Evolutionary conservation across 164 flowering plant genomes (phyloP).

Genomic region (Tinospora cordifolia): DNA sequence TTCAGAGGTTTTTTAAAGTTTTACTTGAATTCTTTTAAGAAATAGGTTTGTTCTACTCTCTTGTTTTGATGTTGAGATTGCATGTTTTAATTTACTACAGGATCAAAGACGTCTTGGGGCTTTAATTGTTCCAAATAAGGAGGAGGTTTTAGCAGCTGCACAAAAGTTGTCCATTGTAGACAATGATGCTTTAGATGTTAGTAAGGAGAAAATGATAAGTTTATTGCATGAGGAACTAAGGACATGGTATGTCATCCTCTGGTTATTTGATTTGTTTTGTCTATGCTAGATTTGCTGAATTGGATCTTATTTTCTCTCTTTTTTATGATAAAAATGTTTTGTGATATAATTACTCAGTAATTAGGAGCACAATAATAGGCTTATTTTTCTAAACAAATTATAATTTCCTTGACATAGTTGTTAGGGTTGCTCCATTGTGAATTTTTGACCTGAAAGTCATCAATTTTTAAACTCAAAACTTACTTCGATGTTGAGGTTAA

Average conservation of each 20-base stretch:
- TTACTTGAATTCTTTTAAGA: background rate
- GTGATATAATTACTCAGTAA: too few species aligned
- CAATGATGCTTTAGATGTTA: constrained; percentile 36
- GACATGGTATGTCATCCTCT: constrained; percentile 43
- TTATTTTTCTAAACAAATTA: too few species aligned
- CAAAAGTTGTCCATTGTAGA: constrained; percentile 34
- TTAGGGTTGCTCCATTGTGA: too few species aligned
- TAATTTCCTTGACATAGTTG: too few species aligned
- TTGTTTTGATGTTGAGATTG: background rate
- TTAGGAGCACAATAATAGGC: too few species aligned
- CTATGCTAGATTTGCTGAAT: background rate
- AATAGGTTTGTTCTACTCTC: background rate
- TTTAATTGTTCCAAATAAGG: constrained; percentile 74
- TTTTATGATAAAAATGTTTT: too few species aligned
- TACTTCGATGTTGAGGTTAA: too few species aligned
- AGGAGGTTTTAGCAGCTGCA: constrained; percentile 48
- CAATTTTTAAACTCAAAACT: too few species aligned
- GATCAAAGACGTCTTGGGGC: constrained; percentile 95
- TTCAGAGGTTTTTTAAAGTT: background rate
- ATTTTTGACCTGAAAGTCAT: too few species aligned
- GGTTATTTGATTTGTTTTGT: background rate
- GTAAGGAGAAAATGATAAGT: constrained; percentile 36
- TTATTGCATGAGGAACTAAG: constrained; percentile 52
- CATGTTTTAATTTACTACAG: constrained; percentile 27
- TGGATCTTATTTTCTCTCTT: too few species aligned